Evolutionary conservation across 495 filamentous ascomycete genomes (phyloP).

Genomic region (Diplogelasinospora grovesii): DNA sequence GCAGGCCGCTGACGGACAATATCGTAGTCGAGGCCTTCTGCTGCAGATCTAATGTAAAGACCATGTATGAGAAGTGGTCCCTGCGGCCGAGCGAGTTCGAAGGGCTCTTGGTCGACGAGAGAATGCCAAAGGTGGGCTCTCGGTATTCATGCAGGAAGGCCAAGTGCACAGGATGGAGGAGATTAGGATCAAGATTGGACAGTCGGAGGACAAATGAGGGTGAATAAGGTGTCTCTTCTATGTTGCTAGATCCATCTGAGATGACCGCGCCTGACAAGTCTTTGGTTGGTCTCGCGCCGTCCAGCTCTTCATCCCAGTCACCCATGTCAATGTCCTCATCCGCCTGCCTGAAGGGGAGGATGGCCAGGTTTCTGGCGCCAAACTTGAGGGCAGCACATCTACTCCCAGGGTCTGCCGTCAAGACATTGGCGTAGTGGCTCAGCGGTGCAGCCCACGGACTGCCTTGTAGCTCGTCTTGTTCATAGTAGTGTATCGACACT

Average conservation of each 20-base stretch:
- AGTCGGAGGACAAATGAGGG: constrained; percentile 88
- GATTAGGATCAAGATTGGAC: constrained; percentile 75
- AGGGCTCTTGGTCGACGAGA: constrained; percentile 67
- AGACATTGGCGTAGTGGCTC: constrained; percentile 62
- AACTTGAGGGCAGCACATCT: constrained; percentile 93
- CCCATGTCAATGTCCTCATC: constrained; percentile 86
- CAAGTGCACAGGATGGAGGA: constrained; percentile 83
- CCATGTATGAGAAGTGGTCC: constrained; percentile 80
- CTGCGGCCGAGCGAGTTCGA: constrained; percentile 74
- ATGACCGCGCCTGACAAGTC: constrained; percentile 34
- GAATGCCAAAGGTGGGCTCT: constrained; percentile 92
- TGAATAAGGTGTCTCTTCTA: constrained; percentile 68
- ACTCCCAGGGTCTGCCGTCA: constrained; percentile 85
- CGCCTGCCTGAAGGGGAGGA: constrained; percentile 84
- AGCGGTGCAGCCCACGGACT: constrained; percentile 69
- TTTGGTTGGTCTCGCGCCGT: constrained; percentile 47
- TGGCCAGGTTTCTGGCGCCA: constrained; percentile 78
- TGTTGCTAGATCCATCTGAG: constrained; percentile 50
- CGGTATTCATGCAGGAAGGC: constrained; percentile 95
- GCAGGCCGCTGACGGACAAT: constrained; percentile 73
- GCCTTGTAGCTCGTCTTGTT: constrained; percentile 76
- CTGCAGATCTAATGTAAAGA: constrained; percentile 91
- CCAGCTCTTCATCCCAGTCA: constrained; percentile 76
- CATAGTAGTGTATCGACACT: constrained; percentile 94
- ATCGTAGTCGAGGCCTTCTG: constrained; percentile 91